Evolutionary conservation across 768 basidiomycete species (phyloP).

Genomic region (Lentinula aciculospora): DNA sequence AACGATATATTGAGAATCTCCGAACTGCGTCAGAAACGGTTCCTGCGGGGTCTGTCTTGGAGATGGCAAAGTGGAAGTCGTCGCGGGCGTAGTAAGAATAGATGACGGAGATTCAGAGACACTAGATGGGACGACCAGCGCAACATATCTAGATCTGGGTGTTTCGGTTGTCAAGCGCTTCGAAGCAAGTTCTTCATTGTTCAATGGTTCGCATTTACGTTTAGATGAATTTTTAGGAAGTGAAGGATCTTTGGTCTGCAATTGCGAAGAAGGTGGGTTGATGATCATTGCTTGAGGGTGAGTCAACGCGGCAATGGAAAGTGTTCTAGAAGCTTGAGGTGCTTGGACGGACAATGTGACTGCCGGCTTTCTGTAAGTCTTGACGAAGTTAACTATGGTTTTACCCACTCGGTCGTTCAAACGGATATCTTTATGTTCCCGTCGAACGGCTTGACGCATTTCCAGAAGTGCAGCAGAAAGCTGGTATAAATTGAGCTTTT

Average conservation of each 20-base stretch:
- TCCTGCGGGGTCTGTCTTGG: too few relatives aligned
- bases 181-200: neutral
- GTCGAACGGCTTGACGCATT: conserved; percentile 32
- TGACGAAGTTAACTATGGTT: conserved; percentile 24
- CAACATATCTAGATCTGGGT: neutral
- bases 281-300: neutral
- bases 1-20: neutral
- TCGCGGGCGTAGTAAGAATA: neutral
- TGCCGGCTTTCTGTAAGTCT: conserved; percentile 12
- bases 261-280: neutral
- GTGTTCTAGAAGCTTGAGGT: neutral
- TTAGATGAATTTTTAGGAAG: too few relatives aligned
- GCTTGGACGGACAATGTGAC: too few relatives aligned
- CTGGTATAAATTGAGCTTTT: neutral
- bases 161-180: neutral
- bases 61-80: neutral
- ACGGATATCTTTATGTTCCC: conserved; percentile 32
- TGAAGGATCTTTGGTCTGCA: neutral
- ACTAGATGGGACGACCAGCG: neutral
- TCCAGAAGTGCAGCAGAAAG: neutral
- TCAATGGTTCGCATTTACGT: neutral
- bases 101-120: neutral
- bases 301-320: neutral
- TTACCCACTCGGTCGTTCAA: conserved; percentile 30
- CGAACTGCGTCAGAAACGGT: neutral